phyloP scores from a whole-genome alignment of 2,329 filamentous ascomycete species.

The Fusarium coicis region DNA sequence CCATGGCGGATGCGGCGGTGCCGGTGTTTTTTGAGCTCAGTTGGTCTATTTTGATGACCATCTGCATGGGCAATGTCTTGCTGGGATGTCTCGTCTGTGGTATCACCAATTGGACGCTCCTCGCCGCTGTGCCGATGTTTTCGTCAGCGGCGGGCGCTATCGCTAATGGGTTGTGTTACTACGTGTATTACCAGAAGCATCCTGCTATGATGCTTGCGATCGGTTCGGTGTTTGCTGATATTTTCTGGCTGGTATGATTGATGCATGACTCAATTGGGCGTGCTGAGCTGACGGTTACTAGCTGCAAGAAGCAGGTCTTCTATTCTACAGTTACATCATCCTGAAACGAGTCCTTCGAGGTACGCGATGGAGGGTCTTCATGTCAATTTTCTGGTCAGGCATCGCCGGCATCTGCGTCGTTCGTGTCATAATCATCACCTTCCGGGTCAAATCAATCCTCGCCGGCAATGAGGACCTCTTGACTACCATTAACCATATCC shows the following conservation, averaged over 20 bases:
- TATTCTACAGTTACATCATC: slow-evolving; percentile 62
- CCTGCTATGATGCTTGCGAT: slow-evolving; percentile 41
- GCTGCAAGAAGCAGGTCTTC: slow-evolving; percentile 57
- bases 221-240: slow-evolving; percentile 51
- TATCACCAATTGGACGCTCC: slow-evolving; percentile 51
- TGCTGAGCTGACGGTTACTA: slow-evolving; percentile 5
- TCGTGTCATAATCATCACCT: slow-evolving; percentile 53
- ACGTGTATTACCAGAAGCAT: slow-evolving; percentile 50
- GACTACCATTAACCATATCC: slow-evolving; percentile 50
- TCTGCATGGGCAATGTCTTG: slow-evolving; percentile 53
- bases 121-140: slow-evolving; percentile 53
- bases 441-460: slow-evolving; percentile 47
- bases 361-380: slow-evolving; percentile 54
- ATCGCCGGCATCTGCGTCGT: slow-evolving; percentile 62
- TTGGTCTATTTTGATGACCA: slow-evolving; percentile 56
- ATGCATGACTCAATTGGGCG: not conserved
- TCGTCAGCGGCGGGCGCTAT: slow-evolving; percentile 51
- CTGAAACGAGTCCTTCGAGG: slow-evolving; percentile 60
- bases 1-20: slow-evolving; percentile 13
- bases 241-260: slow-evolving; percentile 52
- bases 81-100: slow-evolving; percentile 52
- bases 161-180: slow-evolving; percentile 55
- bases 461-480: slow-evolving; percentile 38
- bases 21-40: slow-evolving; percentile 53
- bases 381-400: slow-evolving; percentile 66